Evolutionary conservation across 2,329 filamentous ascomycete genomes (phyloP).

Genomic region (Scortechinia acanthostroma): DNA sequence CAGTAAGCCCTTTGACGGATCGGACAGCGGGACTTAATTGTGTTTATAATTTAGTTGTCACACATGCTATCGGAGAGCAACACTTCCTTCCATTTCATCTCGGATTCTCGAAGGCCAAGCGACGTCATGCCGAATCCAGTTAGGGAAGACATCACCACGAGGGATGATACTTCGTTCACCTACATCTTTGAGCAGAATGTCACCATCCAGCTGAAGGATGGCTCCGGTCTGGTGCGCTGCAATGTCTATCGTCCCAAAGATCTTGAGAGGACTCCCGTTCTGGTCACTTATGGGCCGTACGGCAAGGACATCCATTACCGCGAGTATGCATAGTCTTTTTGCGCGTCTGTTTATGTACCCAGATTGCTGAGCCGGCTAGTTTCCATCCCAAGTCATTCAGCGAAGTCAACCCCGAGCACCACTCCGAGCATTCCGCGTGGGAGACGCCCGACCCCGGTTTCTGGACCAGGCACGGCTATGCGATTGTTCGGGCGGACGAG

Average conservation of each 20-base stretch:
- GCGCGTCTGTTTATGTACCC: too few relatives aligned
- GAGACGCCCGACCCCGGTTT: conserved; percentile 49
- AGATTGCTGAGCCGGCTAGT: conserved; percentile 9
- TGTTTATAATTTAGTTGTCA: conserved; percentile 6
- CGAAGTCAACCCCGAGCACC: conserved; percentile 44
- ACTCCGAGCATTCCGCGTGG: conserved; percentile 45
- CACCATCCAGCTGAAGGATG: conserved; percentile 29
- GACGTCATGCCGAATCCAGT: conserved; percentile 18
- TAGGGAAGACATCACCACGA: conserved; percentile 14
- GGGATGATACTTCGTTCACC: conserved; percentile 16
- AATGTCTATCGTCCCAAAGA: conserved; percentile 40
- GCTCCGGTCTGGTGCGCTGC: conserved; percentile 30
- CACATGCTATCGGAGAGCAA: too few relatives aligned
- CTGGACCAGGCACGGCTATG: conserved; percentile 47
- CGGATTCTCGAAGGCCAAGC: too few relatives aligned
- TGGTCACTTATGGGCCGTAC: conserved; percentile 69
- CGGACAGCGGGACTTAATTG: too few relatives aligned
- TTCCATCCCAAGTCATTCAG: conserved; percentile 29
- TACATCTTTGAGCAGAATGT: conserved; percentile 43
- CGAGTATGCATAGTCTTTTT: conserved; percentile 22
- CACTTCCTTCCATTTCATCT: too few relatives aligned
- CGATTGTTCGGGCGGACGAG: conserved; percentile 43
- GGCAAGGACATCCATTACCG: conserved; percentile 66
- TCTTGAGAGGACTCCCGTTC: conserved; percentile 37
- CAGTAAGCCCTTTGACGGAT: too few relatives aligned